A percentile compares a stretch with the other conserved stretches of the same genome.
These are phyloP conservation scores for Populus hybrid DNA, from an alignment of 441 rosid genomes.

Conservation along the genomic window DNA sequence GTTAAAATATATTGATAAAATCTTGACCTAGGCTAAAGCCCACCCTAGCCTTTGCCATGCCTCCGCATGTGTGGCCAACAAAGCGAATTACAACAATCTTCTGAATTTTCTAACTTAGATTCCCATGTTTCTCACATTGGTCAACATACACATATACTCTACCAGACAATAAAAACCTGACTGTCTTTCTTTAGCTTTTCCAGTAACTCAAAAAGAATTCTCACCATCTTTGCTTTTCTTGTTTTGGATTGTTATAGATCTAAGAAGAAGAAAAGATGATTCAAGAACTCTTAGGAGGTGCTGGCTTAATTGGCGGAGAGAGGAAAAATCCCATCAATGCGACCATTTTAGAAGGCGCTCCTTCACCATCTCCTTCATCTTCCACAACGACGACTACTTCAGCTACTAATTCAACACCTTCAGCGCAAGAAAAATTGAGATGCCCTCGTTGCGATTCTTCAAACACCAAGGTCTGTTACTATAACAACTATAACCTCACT, in stretches of 20 bases:
- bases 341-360: slow-evolving; percentile 41
- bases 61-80: no score
- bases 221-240: slow-evolving; percentile 43
- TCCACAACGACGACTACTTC: slow-evolving; percentile 23
- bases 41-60: no score
- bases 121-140: slow-evolving; percentile 9
- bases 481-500: slow-evolving; percentile 78
- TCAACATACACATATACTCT: slow-evolving; percentile 18
- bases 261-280: slow-evolving; percentile 47
- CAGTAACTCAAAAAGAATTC: slow-evolving; percentile 32
- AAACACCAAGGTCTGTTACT: slow-evolving; percentile 77
- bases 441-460: slow-evolving; percentile 76
- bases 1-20: no score
- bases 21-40: no score
- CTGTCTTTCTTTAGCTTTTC: slow-evolving; percentile 29
- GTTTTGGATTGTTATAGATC: slow-evolving; percentile 67
- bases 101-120: slow-evolving; percentile 12
- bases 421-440: slow-evolving; percentile 43
- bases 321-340: slow-evolving; percentile 42
- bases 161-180: slow-evolving; percentile 29
- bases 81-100: slow-evolving; percentile 15
- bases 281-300: slow-evolving; percentile 61
- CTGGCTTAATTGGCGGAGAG: slow-evolving; percentile 45
- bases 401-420: slow-evolving; percentile 25
- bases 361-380: slow-evolving; percentile 36